Base-by-base conservation (phyloP, 2,329 filamentous ascomycete genomes). In the Monosporascus sp. region DNA sequence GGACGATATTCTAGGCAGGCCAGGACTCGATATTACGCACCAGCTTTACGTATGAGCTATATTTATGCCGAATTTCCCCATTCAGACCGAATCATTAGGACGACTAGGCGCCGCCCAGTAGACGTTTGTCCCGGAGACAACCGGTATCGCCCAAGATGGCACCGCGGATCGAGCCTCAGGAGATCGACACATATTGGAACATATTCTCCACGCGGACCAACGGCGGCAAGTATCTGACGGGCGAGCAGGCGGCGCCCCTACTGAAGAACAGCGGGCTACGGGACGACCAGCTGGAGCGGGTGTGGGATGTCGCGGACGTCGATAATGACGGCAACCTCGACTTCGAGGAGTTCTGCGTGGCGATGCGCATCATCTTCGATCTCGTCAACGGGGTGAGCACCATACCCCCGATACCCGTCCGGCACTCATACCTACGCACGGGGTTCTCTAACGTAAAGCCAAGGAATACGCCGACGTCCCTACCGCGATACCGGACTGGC, bases 321-420 rank as follows among this genome's bases (percentile, higher is more conserved):
- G 94, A 99, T 73, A 92, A 92, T 64, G 94, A 99, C 76, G 94
- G 94, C 58, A 95, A 95, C 72, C 79, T 99, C 51, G 94, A 99
- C 74, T 99, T 99, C 76, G 94, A 99, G 75, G 94, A 99, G 78
- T 99, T 99, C 72, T 99, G 94, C 72, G 94, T 99, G 54, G 94
- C 92, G 40, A 99, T 99, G 94, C 85, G 94, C 67, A 78, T 99
- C 66, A 97, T 97, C 65, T 99, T 97, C 72, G 94, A 99, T 70
- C 77, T 97, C 60, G 86, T 99, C 63, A 99, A 99, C 67, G 94
- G 94, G 64, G 90, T 95, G 37, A 53, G 63, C 52, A 31, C 3
- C 26, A 17, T 15, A 28, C 35, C 26, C 24, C 5, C 26, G 17
- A 79, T 57, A 81, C 74, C n/a, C 17, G 24, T 45, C 49, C 40